Evolutionary conservation across 345 rosid species (phyloP).

Genomic region (Carallia pectinifolia): DNA sequence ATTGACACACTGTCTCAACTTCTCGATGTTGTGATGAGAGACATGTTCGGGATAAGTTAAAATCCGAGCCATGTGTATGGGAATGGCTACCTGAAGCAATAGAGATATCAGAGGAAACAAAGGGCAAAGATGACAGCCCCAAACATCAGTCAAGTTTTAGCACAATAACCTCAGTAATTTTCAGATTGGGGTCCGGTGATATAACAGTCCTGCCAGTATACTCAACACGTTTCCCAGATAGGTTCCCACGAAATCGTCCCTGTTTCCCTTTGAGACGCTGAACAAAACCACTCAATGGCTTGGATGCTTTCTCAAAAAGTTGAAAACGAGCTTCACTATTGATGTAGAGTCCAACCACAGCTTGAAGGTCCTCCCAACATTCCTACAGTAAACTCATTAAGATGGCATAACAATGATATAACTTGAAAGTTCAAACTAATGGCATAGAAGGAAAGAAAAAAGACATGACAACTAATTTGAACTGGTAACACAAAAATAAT

Average conservation of each 20-base stretch:
- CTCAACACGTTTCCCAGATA: constrained; percentile 95
- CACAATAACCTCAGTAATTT: constrained; percentile 74
- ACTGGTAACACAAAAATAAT: background rate
- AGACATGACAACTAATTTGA: background rate
- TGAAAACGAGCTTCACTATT: constrained; percentile 80
- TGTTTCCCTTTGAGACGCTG: constrained; percentile 97
- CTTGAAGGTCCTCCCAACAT: constrained; percentile 80
- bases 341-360: constrained; percentile 72
- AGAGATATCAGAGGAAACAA: constrained; percentile 12
- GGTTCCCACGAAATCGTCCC: constrained; percentile 90
- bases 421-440: too few relatives aligned
- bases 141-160: constrained; percentile 3
- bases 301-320: constrained; percentile 31
- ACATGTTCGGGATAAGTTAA: constrained; percentile 91
- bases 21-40: constrained; percentile 84
- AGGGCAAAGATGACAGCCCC: constrained; percentile 1
- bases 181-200: constrained; percentile 98
- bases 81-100: constrained; percentile 70
- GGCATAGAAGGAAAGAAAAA: too few relatives aligned
- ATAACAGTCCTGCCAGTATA: constrained; percentile 97
- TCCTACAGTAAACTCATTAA: constrained; percentile 42
- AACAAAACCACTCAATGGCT: constrained; percentile 69
- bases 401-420: constrained; percentile 3
- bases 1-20: constrained; percentile 84
- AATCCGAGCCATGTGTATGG: constrained; percentile 87